Percentiles rank a stretch among this genome's conserved stretches.
Conservation (phyloP, 345 rosid genomes). For the Geranium rotundifolium region DNA sequence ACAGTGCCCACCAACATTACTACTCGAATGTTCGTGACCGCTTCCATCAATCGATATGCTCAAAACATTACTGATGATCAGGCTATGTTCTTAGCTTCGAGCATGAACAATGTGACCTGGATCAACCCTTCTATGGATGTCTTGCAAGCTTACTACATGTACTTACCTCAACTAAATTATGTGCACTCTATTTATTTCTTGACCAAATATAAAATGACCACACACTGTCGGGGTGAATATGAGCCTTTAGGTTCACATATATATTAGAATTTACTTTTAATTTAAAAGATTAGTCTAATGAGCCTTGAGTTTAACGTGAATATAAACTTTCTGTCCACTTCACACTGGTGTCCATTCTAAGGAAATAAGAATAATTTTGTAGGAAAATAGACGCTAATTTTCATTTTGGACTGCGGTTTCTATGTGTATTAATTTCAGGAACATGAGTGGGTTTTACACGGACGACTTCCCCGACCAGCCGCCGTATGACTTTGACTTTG, state of each 20-base stretch:
- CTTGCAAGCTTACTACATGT: background rate
- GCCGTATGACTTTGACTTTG: background rate
- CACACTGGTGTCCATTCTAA: no score
- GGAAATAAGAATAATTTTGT: no score
- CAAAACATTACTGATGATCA: background rate
- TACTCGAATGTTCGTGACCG: background rate
- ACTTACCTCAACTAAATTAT: background rate
- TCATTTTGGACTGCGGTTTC: no score
- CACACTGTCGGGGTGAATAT: no score
- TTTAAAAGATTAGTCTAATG: no score
- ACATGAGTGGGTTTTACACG: constrained; percentile 2
- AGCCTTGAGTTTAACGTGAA: no score
- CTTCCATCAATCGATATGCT: background rate
- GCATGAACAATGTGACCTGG: background rate
- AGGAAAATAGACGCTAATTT: no score
- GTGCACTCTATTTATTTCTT: background rate
- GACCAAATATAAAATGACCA: no score
- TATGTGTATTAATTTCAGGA: background rate
- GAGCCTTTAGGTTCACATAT: no score
- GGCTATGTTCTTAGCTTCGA: background rate
- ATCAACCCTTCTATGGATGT: background rate
- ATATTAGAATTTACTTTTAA: no score
- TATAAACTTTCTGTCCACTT: no score
- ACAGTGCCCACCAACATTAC: constrained; percentile 2
- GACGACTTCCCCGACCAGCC: background rate